phyloP scores from a whole-genome alignment of 2,329 filamentous ascomycete species.

The Trichoderma sp. region DNA sequence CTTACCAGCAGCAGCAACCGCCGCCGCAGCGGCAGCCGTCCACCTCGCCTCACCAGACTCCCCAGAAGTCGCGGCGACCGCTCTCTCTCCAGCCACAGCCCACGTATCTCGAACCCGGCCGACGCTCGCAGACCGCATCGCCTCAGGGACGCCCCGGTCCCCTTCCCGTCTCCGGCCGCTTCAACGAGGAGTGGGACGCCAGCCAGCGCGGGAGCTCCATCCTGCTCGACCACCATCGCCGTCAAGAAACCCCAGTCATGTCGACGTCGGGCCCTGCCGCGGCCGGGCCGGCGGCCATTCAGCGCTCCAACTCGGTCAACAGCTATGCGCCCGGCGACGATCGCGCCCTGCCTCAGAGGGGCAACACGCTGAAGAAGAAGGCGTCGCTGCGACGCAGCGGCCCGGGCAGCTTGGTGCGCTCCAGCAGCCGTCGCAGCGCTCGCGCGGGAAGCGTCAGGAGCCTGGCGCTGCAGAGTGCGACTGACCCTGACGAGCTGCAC shows the following conservation, averaged over 20 bases:
- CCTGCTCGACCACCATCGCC: slow-evolving; percentile 51
- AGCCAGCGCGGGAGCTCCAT: slow-evolving; percentile 68
- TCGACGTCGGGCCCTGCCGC: slow-evolving; percentile 21
- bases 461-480: slow-evolving; percentile 69
- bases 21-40: slow-evolving; percentile 22
- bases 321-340: slow-evolving; percentile 55
- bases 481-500: slow-evolving; percentile 69
- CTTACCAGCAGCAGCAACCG: slow-evolving; percentile 6
- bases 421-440: slow-evolving; percentile 77
- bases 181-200: slow-evolving; percentile 73
- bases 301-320: slow-evolving; percentile 64
- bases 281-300: slow-evolving; percentile 43
- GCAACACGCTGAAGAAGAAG: slow-evolving; percentile 88
- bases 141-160: slow-evolving; percentile 33
- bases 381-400: slow-evolving; percentile 71
- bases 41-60: not conserved
- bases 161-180: slow-evolving; percentile 49
- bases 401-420: slow-evolving; percentile 73
- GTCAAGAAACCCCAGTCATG: slow-evolving; percentile 32
- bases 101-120: slow-evolving; percentile 13
- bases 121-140: slow-evolving; percentile 14
- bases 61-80: slow-evolving; percentile 22
- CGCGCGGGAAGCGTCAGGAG: slow-evolving; percentile 86
- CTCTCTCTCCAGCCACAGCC: slow-evolving; percentile 25
- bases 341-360: slow-evolving; percentile 48